These are phyloP conservation scores for Sordaria brevicollis DNA, from an alignment of 495 filamentous ascomycete genomes.

Conservation along the genomic window DNA sequence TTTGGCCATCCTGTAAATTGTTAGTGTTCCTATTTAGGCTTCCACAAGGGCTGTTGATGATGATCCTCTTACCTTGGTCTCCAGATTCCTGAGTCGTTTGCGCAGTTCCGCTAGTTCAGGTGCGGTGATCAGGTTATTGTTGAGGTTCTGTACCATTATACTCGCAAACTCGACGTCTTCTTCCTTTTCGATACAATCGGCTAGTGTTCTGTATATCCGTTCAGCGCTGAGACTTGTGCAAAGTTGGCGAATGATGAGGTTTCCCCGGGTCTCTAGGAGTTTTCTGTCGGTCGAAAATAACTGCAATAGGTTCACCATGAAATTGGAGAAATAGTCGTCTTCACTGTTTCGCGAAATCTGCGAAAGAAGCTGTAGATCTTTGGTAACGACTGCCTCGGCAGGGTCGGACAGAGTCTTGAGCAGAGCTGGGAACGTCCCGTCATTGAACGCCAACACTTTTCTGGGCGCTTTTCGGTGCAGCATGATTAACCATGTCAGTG, in stretches of 20 bases:
- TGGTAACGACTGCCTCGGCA: conserved; percentile 88
- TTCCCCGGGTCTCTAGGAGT: conserved; percentile 84
- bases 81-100: conserved; percentile 81
- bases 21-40: conserved; percentile 11
- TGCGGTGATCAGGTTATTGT: conserved; percentile 97
- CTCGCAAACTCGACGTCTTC: conserved; percentile 98
- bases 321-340: conserved; percentile 92
- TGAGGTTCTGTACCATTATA: conserved; percentile 99
- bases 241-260: conserved; percentile 90
- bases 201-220: conserved; percentile 90
- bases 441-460: conserved; percentile 91
- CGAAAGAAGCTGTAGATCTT: conserved; percentile 86
- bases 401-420: conserved; percentile 96
- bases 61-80: conserved; percentile 60
- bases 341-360: conserved; percentile 96
- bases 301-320: conserved; percentile 95
- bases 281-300: conserved; percentile 90
- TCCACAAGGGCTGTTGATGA: neutral
- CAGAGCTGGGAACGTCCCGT: conserved; percentile 91
- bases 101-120: conserved; percentile 86
- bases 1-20: conserved; percentile 66
- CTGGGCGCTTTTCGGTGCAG: conserved; percentile 87
- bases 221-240: conserved; percentile 89
- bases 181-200: conserved; percentile 95
- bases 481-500: conserved; percentile 95